Conservation (phyloP, 2,329 filamentous ascomycete species). For the Scedosporium apiospermum region DNA sequence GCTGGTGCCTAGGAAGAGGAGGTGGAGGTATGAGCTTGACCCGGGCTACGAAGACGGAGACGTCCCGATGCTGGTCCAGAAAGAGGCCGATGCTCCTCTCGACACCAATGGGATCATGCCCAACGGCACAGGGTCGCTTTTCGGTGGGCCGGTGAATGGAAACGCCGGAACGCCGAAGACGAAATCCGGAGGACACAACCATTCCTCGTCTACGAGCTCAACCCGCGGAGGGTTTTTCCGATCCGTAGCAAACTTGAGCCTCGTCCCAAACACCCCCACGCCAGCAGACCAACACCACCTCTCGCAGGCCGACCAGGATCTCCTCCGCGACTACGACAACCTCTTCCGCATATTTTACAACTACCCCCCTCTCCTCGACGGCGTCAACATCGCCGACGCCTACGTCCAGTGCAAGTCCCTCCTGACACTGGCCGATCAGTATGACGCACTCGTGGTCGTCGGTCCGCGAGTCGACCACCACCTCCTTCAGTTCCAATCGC, state of each 20-base stretch:
- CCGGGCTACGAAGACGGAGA: conserved; percentile 63
- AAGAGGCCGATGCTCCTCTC: conserved; percentile 33
- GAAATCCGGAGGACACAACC: neutral
- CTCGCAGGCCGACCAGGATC: conserved; percentile 58
- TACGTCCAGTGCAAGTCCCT: conserved; percentile 92
- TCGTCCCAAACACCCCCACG: conserved; percentile 35
- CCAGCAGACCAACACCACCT: conserved; percentile 17
- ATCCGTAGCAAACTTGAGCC: conserved; percentile 70
- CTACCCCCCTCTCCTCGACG: conserved; percentile 71
- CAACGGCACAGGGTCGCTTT: conserved; percentile 36
- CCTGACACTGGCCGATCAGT: conserved; percentile 82
- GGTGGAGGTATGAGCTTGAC: conserved; percentile 86
- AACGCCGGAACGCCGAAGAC: conserved; percentile 25
- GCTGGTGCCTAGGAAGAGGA: conserved; percentile 15
- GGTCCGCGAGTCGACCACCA: conserved; percentile 90
- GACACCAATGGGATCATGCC: conserved; percentile 13
- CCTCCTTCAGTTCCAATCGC: conserved; percentile 79
- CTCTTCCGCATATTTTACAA: conserved; percentile 96
- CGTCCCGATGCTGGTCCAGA: conserved; percentile 81
- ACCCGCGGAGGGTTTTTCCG: conserved; percentile 59
- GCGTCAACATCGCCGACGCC: conserved; percentile 80
- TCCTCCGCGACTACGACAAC: conserved; percentile 89
- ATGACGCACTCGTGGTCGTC: conserved; percentile 80
- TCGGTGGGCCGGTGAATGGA: conserved; percentile 27
- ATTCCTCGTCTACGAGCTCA: conserved; percentile 9